phyloP scores from a whole-genome alignment of 768 basidiomycete species.

The Pholiota molesta region DNA sequence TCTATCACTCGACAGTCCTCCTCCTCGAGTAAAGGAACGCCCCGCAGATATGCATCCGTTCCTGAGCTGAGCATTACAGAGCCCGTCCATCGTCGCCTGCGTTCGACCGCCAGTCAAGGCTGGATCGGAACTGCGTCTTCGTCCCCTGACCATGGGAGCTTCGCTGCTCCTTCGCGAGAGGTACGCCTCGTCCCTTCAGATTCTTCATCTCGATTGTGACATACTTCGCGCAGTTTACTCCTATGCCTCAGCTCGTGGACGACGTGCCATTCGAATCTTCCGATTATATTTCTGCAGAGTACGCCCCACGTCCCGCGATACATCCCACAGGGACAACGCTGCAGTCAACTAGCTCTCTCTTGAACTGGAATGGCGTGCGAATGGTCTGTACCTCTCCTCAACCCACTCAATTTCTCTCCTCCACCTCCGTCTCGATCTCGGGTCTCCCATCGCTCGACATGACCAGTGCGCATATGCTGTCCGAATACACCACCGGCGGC shows the following conservation, averaged over 20 bases:
- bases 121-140: slow-evolving; percentile 18
- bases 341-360: slow-evolving; percentile 36
- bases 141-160: slow-evolving; percentile 6
- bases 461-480: slow-evolving; percentile 13
- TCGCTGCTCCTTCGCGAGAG: slow-evolving; percentile 13
- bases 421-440: slow-evolving; percentile 23
- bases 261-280: slow-evolving; percentile 11
- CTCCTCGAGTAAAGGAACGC: slow-evolving; percentile 9
- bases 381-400: slow-evolving; percentile 21
- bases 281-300: slow-evolving; percentile 14
- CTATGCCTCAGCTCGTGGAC: slow-evolving; percentile 11
- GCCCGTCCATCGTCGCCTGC: slow-evolving; percentile 19
- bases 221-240: slow-evolving; percentile 11
- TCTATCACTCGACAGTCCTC: slow-evolving; percentile 6
- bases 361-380: slow-evolving; percentile 40
- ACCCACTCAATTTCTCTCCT: slow-evolving; percentile 24
- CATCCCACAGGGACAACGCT: not conserved
- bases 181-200: slow-evolving; percentile 4
- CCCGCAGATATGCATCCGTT: slow-evolving; percentile 35
- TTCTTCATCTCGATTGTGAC: not conserved
- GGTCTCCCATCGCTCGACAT: slow-evolving; percentile 16
- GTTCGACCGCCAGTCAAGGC: slow-evolving; percentile 25
- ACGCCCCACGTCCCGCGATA: slow-evolving; percentile 12
- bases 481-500: slow-evolving; percentile 23
- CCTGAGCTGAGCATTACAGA: slow-evolving; percentile 23